Conservation (phyloP, 495 filamentous ascomycete species). For the Bombardia bombarda region DNA sequence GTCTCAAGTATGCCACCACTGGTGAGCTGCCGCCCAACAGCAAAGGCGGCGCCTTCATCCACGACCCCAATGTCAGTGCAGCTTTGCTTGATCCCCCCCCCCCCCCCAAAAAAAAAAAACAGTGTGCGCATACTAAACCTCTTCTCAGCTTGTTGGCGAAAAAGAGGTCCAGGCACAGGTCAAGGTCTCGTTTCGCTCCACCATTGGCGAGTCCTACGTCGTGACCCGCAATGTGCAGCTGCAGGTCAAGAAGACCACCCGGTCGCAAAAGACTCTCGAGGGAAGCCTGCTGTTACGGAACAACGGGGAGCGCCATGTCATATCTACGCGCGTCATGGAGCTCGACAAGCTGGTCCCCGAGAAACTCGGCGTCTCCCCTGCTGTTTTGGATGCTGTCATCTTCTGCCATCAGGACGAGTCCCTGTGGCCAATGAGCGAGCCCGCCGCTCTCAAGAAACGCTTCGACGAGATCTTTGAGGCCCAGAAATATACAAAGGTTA, state of each 20-base stretch:
- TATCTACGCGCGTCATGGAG: constrained; percentile 72
- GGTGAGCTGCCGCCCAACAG: constrained; percentile 91
- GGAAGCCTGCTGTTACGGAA: constrained; percentile 63
- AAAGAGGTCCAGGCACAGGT: constrained; percentile 88
- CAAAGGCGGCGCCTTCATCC: constrained; percentile 90
- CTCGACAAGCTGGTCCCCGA: constrained; percentile 77
- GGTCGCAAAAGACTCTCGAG: constrained; percentile 72
- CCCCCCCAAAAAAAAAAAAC: too few species aligned
- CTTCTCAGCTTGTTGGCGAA: constrained; percentile 67
- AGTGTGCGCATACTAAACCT: too few species aligned
- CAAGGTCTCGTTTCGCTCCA: constrained; percentile 76
- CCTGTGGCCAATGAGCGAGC: constrained; percentile 95
- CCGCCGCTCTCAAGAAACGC: constrained; percentile 71
- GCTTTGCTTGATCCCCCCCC: neutral
- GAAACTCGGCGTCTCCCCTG: constrained; percentile 82
- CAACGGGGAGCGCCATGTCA: constrained; percentile 68
- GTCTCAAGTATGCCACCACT: constrained; percentile 96
- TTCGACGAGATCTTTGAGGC: constrained; percentile 99
- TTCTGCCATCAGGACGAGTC: constrained; percentile 99
- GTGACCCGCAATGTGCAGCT: constrained; percentile 76
- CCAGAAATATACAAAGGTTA: constrained; percentile 91
- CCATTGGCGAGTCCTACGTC: constrained; percentile 67
- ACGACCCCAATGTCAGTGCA: constrained; percentile 70
- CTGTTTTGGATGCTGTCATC: constrained; percentile 87
- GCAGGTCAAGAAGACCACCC: constrained; percentile 70